phyloP scores from a whole-genome alignment of 306 rosid genomes.

The Sicyos baderoa region DNA sequence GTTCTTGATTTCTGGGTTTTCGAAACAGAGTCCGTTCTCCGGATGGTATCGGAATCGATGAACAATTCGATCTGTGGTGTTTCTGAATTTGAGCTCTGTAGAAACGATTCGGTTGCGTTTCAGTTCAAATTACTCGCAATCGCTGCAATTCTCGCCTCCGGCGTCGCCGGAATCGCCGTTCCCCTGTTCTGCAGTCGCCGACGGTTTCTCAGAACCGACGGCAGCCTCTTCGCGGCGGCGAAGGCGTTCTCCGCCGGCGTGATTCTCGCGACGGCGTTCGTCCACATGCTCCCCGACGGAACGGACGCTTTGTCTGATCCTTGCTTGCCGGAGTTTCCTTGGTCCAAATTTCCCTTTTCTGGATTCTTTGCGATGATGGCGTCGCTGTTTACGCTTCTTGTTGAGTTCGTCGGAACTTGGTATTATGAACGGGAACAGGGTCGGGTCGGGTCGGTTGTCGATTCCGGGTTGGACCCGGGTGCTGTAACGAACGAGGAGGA shows the following conservation, averaged over 20 bases:
- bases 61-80: slow-evolving; percentile 39
- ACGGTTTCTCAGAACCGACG: slow-evolving; percentile 56
- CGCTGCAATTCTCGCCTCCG: slow-evolving; percentile 56
- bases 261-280: slow-evolving; percentile 85
- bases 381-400: slow-evolving; percentile 64
- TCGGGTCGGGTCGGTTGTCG: slow-evolving; percentile 39
- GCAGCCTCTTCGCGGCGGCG: slow-evolving; percentile 59
- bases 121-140: slow-evolving; percentile 60
- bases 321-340: slow-evolving; percentile 62
- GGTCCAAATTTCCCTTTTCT: slow-evolving; percentile 77
- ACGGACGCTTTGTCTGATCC: slow-evolving; percentile 46
- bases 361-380: slow-evolving; percentile 92
- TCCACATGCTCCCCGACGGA: slow-evolving; percentile 80
- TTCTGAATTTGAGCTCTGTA: slow-evolving; percentile 37
- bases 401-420: slow-evolving; percentile 82
- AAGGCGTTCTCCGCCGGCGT: slow-evolving; percentile 97
- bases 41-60: slow-evolving; percentile 44
- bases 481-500: slow-evolving; percentile 36
- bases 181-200: slow-evolving; percentile 58
- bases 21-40: slow-evolving; percentile 30
- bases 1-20: background rate
- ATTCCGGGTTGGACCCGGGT: slow-evolving; percentile 21
- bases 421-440: slow-evolving; percentile 69
- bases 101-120: slow-evolving; percentile 62
- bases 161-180: slow-evolving; percentile 62